Evolutionary conservation across 768 basidiomycete genomes (phyloP).

Genomic region (Boletus rubroflammeus): DNA sequence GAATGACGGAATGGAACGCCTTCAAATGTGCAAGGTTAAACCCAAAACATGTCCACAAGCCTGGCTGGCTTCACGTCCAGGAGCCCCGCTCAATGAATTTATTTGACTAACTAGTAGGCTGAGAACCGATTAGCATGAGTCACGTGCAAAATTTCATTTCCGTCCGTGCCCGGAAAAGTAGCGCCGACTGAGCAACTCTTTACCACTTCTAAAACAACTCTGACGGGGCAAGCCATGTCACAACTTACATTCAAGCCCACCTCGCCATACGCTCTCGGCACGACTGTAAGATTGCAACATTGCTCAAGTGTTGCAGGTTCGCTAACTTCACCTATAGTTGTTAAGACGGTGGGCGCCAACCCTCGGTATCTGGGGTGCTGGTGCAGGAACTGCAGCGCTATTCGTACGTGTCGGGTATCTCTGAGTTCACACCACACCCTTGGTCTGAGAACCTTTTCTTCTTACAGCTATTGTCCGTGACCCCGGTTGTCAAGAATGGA

Average conservation of each 20-base stretch:
- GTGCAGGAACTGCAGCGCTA: constrained; percentile 62
- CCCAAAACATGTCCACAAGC: not conserved
- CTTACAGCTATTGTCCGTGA: constrained; percentile 69
- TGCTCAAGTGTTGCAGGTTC: not conserved
- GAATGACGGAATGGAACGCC: not conserved
- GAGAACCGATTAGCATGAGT: no score
- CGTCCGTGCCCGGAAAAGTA: constrained; percentile 8
- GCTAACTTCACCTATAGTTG: constrained; percentile 31
- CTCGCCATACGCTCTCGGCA: constrained; percentile 35
- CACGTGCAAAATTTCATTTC: constrained; percentile 20
- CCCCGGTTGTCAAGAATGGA: constrained; percentile 78
- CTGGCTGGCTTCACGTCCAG: no score
- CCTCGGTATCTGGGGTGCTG: constrained; percentile 68
- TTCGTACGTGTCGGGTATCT: constrained; percentile 43
- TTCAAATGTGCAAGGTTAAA: not conserved
- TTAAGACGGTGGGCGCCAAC: constrained; percentile 57
- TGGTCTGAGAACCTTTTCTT: constrained; percentile 1
- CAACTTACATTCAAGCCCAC: constrained; percentile 39
- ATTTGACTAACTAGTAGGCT: no score
- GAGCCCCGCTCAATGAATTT: no score
- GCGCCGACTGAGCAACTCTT: not conserved
- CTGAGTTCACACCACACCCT: not conserved
- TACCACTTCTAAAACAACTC: not conserved
- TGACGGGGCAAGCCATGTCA: constrained; percentile 36
- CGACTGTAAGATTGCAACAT: constrained; percentile 35